Evolutionary conservation across 2,329 filamentous ascomycete genomes (phyloP).

Genomic region (Phaeomoniella chlamydospora): DNA sequence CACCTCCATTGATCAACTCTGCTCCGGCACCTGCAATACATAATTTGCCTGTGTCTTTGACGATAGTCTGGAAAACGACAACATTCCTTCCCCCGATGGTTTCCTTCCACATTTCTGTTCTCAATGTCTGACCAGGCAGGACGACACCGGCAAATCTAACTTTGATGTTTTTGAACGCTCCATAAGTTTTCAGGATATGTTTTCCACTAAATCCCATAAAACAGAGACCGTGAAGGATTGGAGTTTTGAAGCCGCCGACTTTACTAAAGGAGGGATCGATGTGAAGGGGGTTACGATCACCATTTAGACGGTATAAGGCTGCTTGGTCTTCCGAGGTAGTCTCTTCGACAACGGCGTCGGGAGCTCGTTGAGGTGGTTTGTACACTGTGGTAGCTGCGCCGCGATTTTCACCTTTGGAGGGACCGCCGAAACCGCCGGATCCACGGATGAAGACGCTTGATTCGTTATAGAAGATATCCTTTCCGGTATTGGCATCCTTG

Average conservation of each 20-base stretch:
- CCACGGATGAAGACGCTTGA: conserved; percentile 84
- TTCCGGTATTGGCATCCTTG: conserved; percentile 68
- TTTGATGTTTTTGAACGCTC: conserved; percentile 79
- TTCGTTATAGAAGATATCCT: conserved; percentile 96
- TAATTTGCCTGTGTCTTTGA: conserved; percentile 85
- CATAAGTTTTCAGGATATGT: conserved; percentile 74
- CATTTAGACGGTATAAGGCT: conserved; percentile 80
- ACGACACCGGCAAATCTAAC: conserved; percentile 80
- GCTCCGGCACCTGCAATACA: conserved; percentile 70
- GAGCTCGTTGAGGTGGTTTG: conserved; percentile 58
- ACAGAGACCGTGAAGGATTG: conserved; percentile 94
- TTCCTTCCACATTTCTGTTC: conserved; percentile 92
- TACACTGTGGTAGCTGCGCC: conserved; percentile 70
- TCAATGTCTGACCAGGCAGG: conserved; percentile 68
- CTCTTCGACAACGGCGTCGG: conserved; percentile 74
- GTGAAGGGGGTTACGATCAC: conserved; percentile 92
- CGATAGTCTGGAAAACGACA: conserved; percentile 73
- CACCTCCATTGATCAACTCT: conserved; percentile 58
- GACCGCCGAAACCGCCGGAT: conserved; percentile 77
- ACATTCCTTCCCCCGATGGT: too few species aligned
- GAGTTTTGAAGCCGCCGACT: conserved; percentile 84
- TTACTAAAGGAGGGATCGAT: conserved; percentile 90
- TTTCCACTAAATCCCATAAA: conserved; percentile 86
- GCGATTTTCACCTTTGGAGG: conserved; percentile 60
- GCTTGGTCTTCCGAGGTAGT: conserved; percentile 83